phyloP scores from a whole-genome alignment of 208 protist species.

The Acanthamoeba triangularis region DNA sequence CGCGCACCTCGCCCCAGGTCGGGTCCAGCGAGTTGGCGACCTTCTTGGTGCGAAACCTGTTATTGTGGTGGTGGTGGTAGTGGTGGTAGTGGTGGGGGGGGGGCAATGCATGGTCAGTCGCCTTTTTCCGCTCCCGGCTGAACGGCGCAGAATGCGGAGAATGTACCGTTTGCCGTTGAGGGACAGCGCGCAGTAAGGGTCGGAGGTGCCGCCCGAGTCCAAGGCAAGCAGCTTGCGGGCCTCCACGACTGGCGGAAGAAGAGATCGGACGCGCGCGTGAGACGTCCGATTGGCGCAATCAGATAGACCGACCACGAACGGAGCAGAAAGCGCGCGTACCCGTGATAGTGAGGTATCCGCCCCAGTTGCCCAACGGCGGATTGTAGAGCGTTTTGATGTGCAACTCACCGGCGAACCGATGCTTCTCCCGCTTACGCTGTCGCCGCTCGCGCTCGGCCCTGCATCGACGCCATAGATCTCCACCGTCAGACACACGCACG shows the following conservation, averaged over 20 bases:
- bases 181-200: background rate
- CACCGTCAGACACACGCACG: background rate
- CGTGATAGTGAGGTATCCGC: constrained; percentile 25
- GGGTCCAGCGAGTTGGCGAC: constrained; percentile 12
- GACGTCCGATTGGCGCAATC: background rate
- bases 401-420: background rate
- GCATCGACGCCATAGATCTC: background rate
- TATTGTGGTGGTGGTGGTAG: too few relatives aligned
- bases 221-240: background rate
- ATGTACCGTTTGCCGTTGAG: background rate
- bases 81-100: too few relatives aligned
- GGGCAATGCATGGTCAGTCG: background rate
- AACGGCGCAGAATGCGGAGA: background rate
- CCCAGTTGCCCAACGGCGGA: constrained; percentile 45
- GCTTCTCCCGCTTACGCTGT: background rate
- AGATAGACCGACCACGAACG: background rate
- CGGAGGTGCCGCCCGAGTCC: background rate
- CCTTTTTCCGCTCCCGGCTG: too few relatives aligned
- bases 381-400: constrained; percentile 15
- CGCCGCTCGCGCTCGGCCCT: background rate
- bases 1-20: constrained; percentile 9
- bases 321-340: background rate
- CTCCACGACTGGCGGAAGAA: background rate
- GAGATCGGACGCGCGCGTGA: background rate
- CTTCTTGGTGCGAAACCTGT: constrained; percentile 11